phyloP scores from a whole-genome alignment of 805 yeast genomes.

The Starmerella apis region DNA sequence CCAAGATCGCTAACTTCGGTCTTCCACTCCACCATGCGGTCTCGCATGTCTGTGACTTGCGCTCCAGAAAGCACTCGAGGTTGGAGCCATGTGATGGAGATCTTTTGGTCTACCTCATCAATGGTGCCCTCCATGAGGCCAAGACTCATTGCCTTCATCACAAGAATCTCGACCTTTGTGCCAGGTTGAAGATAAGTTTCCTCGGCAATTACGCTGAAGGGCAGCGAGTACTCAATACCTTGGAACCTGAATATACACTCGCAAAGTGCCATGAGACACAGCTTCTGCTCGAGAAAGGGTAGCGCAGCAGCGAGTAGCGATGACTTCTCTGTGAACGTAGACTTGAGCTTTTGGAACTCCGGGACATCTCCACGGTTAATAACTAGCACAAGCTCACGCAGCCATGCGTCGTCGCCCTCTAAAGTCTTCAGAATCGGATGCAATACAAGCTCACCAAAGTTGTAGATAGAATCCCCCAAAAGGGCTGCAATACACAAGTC shows the following conservation, averaged over 20 bases:
- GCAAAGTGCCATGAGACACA: conserved; percentile 81
- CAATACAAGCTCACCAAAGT: conserved; percentile 87
- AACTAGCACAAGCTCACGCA: conserved; percentile 55
- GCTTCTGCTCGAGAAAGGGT: conserved; percentile 72
- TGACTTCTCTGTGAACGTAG: conserved; percentile 34
- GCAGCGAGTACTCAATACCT: conserved; percentile 52
- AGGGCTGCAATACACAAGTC: conserved; percentile 80
- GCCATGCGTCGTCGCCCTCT: conserved; percentile 50
- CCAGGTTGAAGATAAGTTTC: conserved; percentile 52
- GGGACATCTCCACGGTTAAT: conserved; percentile 70
- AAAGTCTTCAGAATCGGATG: conserved; percentile 67
- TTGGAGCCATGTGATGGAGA: conserved; percentile 87
- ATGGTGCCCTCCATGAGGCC: conserved; percentile 80
- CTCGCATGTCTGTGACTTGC: conserved; percentile 69
- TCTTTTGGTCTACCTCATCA: conserved; percentile 71
- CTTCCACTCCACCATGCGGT: conserved; percentile 70
- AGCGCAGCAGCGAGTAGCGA: conserved; percentile 51
- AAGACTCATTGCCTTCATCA: conserved; percentile 81
- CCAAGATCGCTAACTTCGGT: conserved; percentile 57
- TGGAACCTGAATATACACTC: conserved; percentile 75
- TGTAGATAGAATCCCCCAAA: conserved; percentile 83
- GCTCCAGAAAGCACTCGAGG: conserved; percentile 79
- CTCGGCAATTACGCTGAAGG: conserved; percentile 60
- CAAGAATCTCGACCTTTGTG: conserved; percentile 77
- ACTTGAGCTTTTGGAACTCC: conserved; percentile 45